A percentile compares a stretch with the other conserved stretches of the same genome.
Conservation (phyloP, 805 yeast species). For the Cyberlindnera americana region DNA sequence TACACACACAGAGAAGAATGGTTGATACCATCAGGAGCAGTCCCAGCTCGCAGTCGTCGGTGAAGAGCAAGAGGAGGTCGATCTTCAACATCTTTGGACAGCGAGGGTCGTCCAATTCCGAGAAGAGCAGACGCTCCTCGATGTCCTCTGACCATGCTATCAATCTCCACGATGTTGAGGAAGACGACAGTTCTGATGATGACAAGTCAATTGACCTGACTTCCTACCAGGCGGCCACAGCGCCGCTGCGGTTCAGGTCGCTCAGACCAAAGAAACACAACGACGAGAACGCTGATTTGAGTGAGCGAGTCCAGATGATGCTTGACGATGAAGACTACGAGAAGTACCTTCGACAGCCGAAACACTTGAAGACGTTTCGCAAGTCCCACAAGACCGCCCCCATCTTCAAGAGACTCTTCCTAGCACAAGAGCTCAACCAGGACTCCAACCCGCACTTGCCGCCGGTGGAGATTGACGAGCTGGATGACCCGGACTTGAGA, state of each 20-base stretch:
- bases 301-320: constrained; percentile 8
- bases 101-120: not conserved
- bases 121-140: constrained; percentile 1
- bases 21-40: too few species aligned
- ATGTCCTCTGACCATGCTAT: not conserved
- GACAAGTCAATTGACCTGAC: constrained; percentile 16
- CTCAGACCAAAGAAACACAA: not conserved
- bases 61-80: constrained; percentile 2
- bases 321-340: constrained; percentile 34
- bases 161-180: constrained; percentile 2
- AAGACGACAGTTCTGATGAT: constrained; percentile 19
- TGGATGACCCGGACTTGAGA: constrained; percentile 6
- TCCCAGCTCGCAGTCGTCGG: not conserved
- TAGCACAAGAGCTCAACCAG: constrained; percentile 59
- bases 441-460: not conserved
- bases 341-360: constrained; percentile 48
- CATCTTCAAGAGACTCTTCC: constrained; percentile 48
- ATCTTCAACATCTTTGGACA: constrained; percentile 11
- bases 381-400: constrained; percentile 44
- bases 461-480: not conserved
- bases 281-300: constrained; percentile 6
- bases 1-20: too few species aligned
- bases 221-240: constrained; percentile 16
- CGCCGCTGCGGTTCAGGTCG: constrained; percentile 18
- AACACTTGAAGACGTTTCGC: constrained; percentile 47